Base-by-base conservation (phyloP, 352 stramenopile species). In the Bremia lactucae region DNA sequence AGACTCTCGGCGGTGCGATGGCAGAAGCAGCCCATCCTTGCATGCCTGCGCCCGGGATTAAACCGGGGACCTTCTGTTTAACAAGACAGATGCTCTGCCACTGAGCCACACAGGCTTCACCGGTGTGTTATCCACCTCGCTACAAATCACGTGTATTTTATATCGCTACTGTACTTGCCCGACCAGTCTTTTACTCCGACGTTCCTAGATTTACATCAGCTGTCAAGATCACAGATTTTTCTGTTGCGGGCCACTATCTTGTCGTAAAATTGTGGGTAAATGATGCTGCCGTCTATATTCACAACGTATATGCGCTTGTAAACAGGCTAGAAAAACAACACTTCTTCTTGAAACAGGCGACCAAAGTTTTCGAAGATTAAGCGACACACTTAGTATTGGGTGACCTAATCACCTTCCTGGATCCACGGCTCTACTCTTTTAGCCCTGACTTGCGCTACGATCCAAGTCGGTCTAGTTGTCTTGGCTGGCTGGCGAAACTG, bases 21-120 rank as follows among this genome's bases (percentile, higher is more conserved):
- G 31, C 3, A 33, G 15, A 33, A 33, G 26, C 10, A n/a, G n/a
- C n/a, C n/a, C n/a, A n/a, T n/a, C 13, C 24, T 29, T 1, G 2
- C 15, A 36, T 21, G 13, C 13, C 31, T 36, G n/a, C 31, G 31
- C 31, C 31, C 6, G 31, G 15, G 31, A 36, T 22, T 36, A 15
- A 36, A 22, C 2, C 31, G 13, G 31, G 31, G n/a, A 36, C 31
- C 31, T 36, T 36, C 31, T 36, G 31, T 21, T 36, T 36, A n/a
- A 36, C 31, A 36, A 36, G 31, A 21, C 5, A 36, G 31, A 36
- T 36, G 31, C 31, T 36, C 31, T 36, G 21, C 31, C 31, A 36
- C 31, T 36, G 31, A 36, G 31, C 24, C 24, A 29, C 2, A 29
- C 24, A 29, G 24, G 24, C 2, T 29, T n/a, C n/a, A n/a, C n/a